These are phyloP conservation scores for Penicillium freii DNA, from an alignment of 2,329 filamentous ascomycete genomes.

Conservation along the genomic window DNA sequence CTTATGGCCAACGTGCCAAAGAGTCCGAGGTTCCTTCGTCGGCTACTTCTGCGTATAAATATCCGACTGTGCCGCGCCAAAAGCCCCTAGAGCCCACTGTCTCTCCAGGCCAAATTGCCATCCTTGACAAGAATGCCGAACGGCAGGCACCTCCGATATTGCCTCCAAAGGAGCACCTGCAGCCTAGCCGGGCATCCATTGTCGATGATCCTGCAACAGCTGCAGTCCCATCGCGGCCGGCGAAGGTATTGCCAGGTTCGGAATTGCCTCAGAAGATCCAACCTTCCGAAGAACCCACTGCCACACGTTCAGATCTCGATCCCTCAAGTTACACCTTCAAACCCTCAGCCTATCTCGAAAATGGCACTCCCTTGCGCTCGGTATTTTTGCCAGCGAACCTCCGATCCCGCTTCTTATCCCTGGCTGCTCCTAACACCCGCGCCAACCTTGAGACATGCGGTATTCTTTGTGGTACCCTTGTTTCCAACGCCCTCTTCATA, in stretches of 20 bases:
- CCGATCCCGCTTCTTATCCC: slow-evolving; percentile 68
- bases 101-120: slow-evolving; percentile 19
- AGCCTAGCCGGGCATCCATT: slow-evolving; percentile 12
- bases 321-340: slow-evolving; percentile 70
- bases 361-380: slow-evolving; percentile 79
- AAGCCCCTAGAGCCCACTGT: slow-evolving; percentile 27
- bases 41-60: slow-evolving; percentile 38
- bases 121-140: slow-evolving; percentile 15
- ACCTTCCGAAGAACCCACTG: slow-evolving; percentile 8
- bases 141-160: slow-evolving; percentile 33
- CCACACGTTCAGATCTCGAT: slow-evolving; percentile 30
- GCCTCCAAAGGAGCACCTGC: slow-evolving; percentile 41
- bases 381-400: slow-evolving; percentile 80
- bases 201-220: slow-evolving; percentile 13
- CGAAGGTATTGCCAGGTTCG: slow-evolving; percentile 25
- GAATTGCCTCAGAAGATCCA: slow-evolving; percentile 29
- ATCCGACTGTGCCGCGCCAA: slow-evolving; percentile 45
- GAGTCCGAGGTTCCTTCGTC: slow-evolving; percentile 16
- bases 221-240: slow-evolving; percentile 24
- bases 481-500: slow-evolving; percentile 92
- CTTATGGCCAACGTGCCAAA: slow-evolving; percentile 6
- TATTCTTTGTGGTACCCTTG: slow-evolving; percentile 83
- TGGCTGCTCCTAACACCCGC: slow-evolving; percentile 73
- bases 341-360: slow-evolving; percentile 84
- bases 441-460: slow-evolving; percentile 91